Conservation (phyloP, 768 basidiomycete genomes). For the Termitomyces sp. region DNA sequence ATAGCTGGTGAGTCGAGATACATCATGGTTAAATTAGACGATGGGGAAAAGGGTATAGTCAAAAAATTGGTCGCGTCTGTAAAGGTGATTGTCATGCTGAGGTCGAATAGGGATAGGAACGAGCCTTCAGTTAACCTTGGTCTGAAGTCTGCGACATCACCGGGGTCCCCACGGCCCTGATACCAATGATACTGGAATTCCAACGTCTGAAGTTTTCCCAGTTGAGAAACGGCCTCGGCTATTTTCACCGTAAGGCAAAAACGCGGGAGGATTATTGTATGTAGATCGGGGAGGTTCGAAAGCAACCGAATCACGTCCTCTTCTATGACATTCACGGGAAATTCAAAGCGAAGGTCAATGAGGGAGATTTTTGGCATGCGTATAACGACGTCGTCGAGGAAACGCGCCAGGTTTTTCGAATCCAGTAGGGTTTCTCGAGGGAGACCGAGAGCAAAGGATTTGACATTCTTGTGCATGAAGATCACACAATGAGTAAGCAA, state of each 20-base stretch:
- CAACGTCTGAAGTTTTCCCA: slow-evolving; percentile 39
- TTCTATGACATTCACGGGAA: slow-evolving; percentile 40
- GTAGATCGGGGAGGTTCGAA: slow-evolving; percentile 36
- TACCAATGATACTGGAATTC: slow-evolving; percentile 50
- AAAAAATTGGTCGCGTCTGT: slow-evolving; percentile 45
- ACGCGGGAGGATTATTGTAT: slow-evolving; percentile 46
- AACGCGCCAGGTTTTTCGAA: slow-evolving; percentile 13
- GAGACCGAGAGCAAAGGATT: slow-evolving; percentile 27
- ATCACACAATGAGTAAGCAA: slow-evolving; percentile 32
- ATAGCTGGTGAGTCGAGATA: slow-evolving; percentile 46
- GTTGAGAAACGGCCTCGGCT: slow-evolving; percentile 42
- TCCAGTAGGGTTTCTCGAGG: slow-evolving; percentile 3
- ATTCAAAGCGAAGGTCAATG: slow-evolving; percentile 42
- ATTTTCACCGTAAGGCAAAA: slow-evolving; percentile 46
- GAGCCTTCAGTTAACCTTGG: slow-evolving; percentile 44
- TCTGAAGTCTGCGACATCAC: slow-evolving; percentile 40
- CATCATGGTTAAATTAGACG: slow-evolving; percentile 45
- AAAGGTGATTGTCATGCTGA: slow-evolving; percentile 44
- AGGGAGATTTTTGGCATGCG: slow-evolving; percentile 49
- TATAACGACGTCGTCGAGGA: slow-evolving; percentile 35
- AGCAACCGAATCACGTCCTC: not conserved
- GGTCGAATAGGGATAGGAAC: slow-evolving; percentile 51
- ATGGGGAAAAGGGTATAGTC: slow-evolving; percentile 39
- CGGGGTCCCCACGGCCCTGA: slow-evolving; percentile 44
- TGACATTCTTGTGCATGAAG: slow-evolving; percentile 58